Percentiles rank a stretch among this genome's conserved stretches.
These are phyloP conservation scores for Backusella parvicylindrica DNA, from an alignment of 192 early-diverging fungal species.

Conservation along the genomic window DNA sequence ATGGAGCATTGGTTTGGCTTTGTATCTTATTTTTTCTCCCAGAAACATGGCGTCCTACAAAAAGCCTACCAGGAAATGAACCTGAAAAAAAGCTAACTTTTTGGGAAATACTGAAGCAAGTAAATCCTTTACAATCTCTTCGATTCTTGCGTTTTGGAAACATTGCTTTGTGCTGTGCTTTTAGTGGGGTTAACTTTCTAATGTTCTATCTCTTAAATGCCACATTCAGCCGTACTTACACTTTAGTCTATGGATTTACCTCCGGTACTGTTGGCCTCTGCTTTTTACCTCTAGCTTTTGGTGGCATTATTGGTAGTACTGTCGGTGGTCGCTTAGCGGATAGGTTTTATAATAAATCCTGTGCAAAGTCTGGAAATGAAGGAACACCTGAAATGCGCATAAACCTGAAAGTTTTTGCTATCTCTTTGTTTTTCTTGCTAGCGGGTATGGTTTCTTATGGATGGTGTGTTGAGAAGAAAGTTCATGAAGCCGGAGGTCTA, in stretches of 20 bases:
- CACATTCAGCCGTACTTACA: slow-evolving; percentile 28
- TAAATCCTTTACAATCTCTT: slow-evolving; percentile 26
- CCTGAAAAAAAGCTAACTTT: neutral
- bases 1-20: slow-evolving; percentile 5
- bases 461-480: slow-evolving; percentile 30
- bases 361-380: neutral
- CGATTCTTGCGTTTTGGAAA: slow-evolving; percentile 13
- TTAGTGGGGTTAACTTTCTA: slow-evolving; percentile 22
- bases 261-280: slow-evolving; percentile 30
- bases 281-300: slow-evolving; percentile 29
- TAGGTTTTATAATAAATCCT: slow-evolving; percentile 13
- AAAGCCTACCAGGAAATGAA: neutral
- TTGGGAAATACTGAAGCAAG: neutral
- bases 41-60: slow-evolving; percentile 27
- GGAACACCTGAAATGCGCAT: slow-evolving; percentile 24
- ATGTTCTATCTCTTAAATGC: slow-evolving; percentile 30
- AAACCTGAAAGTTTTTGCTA: slow-evolving; percentile 8
- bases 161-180: slow-evolving; percentile 17
- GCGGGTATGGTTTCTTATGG: slow-evolving; percentile 25
- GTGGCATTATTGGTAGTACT: slow-evolving; percentile 18
- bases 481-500: slow-evolving; percentile 26
- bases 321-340: slow-evolving; percentile 20
- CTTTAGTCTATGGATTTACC: slow-evolving; percentile 24
- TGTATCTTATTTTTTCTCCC: slow-evolving; percentile 30
- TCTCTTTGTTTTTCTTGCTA: slow-evolving; percentile 5